Base-by-base conservation (phyloP, 2,329 filamentous ascomycete species). In the Botrytis tulipae region DNA sequence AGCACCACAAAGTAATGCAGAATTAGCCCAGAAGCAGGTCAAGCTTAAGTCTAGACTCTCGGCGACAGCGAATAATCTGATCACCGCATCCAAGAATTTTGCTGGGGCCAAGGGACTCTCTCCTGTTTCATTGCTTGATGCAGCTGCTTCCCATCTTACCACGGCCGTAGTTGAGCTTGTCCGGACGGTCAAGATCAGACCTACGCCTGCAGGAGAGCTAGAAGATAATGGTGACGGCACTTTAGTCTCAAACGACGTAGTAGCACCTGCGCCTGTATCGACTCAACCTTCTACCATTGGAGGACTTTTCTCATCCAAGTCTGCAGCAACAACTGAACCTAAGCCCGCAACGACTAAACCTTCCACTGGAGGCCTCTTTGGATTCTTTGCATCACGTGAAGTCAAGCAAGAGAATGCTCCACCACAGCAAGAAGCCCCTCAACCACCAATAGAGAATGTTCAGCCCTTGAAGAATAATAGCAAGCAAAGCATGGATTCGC, bases 61-160 rank as follows among this genome's bases (percentile, higher is more conserved):
- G n/a, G 92, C 92, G 3, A 97, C 95, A 1, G 95, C 96, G 67
- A 98, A 98, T 85, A 96, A 95, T 80, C 86, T 99, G 73, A 98
- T 98, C 79, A 98, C 95, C 3, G 94, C 95, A 1, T 92, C 93
- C 48, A 97, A 97, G 84, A 97, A 97, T 80, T 97, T 96, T 82
- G 91, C 93, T 48, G 88, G 89, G 18, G 91, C 94, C 0, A 90
- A 89, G 32, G 96, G 96, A 44, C 88, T 99, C 46, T 95, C 94
- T 1, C 96, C 96, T 0, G 92, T 99, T n/a, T 97, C 94, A 9
- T 84, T 99, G 4, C 86, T 99, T 35, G 96, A 99, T 82, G 96
- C 95, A 5, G 95, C 96, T 3, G 94, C 95, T 12, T 96, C 93
- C 37, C 94, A 99, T 83, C 86, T 98, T 51, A 93, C 94, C 1